Base-by-base conservation (phyloP, 345 rosid genomes). In the Populus tremula region DNA sequence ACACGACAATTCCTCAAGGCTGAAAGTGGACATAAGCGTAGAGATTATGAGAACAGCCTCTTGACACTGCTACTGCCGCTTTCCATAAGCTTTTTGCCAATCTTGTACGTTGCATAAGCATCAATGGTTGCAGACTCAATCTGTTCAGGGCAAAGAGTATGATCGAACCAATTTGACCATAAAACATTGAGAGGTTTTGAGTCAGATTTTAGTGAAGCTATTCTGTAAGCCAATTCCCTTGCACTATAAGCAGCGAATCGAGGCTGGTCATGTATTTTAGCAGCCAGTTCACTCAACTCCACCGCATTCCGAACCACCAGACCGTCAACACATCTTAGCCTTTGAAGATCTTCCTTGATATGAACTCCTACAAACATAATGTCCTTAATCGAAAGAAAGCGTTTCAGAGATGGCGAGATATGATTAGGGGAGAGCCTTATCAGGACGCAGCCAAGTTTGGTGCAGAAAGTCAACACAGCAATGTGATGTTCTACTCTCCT, bases 101-200 rank as follows among this genome's bases (percentile, higher is more conserved):
- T 68, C 67, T 72, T 75, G 68, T 84, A 84, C 8, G 82, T 49
- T 9, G 84, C 80, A 75, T 75, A 84, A 20, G 84, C 84, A 68
- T 84, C 84, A 27, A 45, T 20, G 5, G 79, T 70, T 4, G 84
- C 80, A 35, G 77, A 80, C 29, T 84, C 82, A 45, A 84, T 68
- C 75, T 78, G 84, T 47, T 84, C 84, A 1, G 23, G 3, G 29
- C 67, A 66, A 21, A 82, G 79, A 38, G 27, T 78, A 8, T 56
- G 74, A 1, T 82, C 85, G 23, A 78, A 82, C 85, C 85, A 82
- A 23, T 82, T 78, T 9, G 82, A 82, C 85, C 85, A 82, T 5
- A 75, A 47, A 23, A 75, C 82, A 12, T 73, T 35, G 5, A 56
- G 76, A 8, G 85, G 77, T 49, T 82, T 82, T 11, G 75, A 70